phyloP scores from a whole-genome alignment of 2,329 filamentous ascomycete species.

The Parafenestella ontariensis region DNA sequence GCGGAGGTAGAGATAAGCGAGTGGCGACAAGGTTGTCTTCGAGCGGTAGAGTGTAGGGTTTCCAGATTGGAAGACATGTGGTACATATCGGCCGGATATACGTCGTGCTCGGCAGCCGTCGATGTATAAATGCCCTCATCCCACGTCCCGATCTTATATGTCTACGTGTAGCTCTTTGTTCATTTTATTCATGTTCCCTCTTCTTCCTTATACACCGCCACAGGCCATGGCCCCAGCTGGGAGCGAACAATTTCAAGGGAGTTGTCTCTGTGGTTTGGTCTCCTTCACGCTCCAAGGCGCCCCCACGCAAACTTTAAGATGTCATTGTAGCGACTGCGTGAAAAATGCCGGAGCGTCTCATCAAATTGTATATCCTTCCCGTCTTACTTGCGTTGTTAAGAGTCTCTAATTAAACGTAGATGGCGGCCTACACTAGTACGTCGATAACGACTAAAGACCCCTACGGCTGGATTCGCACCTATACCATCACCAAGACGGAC shows the following conservation, averaged over 20 bases:
- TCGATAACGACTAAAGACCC: conserved; percentile 1
- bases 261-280: conserved; percentile 2
- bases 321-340: conserved; percentile 4
- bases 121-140: background rate
- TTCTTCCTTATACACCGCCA: background rate
- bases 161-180: background rate
- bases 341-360: background rate
- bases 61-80: background rate
- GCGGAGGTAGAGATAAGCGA: conserved; percentile 48
- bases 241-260: background rate
- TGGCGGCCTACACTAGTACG: conserved; percentile 1
- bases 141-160: background rate
- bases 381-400: background rate
- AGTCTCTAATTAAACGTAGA: conserved; percentile 1
- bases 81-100: background rate
- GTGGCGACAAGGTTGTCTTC: conserved; percentile 49
- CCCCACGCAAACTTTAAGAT: conserved; percentile 1
- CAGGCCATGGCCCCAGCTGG: background rate
- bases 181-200: background rate
- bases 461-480: conserved; percentile 1
- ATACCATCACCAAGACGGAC: conserved; percentile 1
- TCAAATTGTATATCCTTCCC: conserved; percentile 1
- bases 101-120: background rate
- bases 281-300: background rate
- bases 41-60: background rate